Evolutionary conservation across 1,139 yeast genomes (phyloP).

Genomic region (Pichia sp.): DNA sequence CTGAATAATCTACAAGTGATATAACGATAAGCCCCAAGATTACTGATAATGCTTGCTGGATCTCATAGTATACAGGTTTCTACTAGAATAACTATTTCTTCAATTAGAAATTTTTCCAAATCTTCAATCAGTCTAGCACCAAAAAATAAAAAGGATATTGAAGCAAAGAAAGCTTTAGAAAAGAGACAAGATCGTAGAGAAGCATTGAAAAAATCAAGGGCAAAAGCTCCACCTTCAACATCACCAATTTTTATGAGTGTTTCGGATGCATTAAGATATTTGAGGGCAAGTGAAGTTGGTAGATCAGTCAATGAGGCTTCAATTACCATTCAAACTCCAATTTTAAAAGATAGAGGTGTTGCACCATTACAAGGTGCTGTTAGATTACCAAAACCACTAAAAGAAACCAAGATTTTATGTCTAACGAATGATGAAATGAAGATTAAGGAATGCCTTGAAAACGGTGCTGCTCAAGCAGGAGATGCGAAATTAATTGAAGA

Average conservation of each 20-base stretch:
- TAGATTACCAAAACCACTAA: constrained; percentile 67
- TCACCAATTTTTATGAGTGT: constrained; percentile 67
- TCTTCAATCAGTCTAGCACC: constrained; percentile 7
- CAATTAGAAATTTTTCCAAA: constrained; percentile 1
- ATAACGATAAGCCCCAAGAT: too few species aligned
- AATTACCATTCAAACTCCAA: constrained; percentile 53
- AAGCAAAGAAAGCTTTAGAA: constrained; percentile 19
- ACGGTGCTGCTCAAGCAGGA: constrained; percentile 60
- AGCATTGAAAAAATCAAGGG: constrained; percentile 29
- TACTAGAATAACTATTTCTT: too few species aligned
- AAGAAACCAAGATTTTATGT: constrained; percentile 56
- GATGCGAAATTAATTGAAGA: constrained; percentile 62
- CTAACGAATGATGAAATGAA: constrained; percentile 53
- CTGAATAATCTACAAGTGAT: too few species aligned
- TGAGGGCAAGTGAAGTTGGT: constrained; percentile 90
- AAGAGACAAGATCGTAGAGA: constrained; percentile 19
- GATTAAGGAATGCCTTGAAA: constrained; percentile 42
- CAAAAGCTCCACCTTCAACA: constrained; percentile 38
- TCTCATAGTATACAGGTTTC: too few species aligned
- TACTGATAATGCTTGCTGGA: too few species aligned
- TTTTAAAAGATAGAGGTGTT: constrained; percentile 76
- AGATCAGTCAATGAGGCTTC: constrained; percentile 62
- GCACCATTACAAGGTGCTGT: constrained; percentile 70
- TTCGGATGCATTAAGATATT: constrained; percentile 63
- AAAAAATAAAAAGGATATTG: constrained; percentile 20